phyloP scores from a whole-genome alignment of 805 yeast species.

The Yamadazyma sp. region DNA sequence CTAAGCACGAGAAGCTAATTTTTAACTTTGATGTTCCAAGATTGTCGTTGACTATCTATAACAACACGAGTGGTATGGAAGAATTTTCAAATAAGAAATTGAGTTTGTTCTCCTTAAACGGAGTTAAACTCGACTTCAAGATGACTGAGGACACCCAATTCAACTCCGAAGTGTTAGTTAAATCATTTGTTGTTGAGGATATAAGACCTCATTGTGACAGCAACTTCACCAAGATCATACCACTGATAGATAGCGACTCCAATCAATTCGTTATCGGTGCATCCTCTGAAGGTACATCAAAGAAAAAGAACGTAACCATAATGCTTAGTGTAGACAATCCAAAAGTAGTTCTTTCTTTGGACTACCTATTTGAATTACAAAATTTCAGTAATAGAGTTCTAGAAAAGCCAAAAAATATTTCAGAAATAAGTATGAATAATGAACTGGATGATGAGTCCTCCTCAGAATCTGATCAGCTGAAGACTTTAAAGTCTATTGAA shows the following conservation, averaged over 20 bases:
- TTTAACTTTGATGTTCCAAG: constrained; percentile 60
- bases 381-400: constrained; percentile 55
- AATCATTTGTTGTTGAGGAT: constrained; percentile 77
- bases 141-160: constrained; percentile 55
- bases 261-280: constrained; percentile 68
- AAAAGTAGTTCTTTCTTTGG: constrained; percentile 75
- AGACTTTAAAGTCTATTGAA: constrained; percentile 9
- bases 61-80: constrained; percentile 40
- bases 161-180: constrained; percentile 58
- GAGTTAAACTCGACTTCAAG: constrained; percentile 48
- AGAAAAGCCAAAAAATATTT: constrained; percentile 16
- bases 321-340: constrained; percentile 78
- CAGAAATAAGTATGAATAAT: constrained; percentile 15
- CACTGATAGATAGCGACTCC: constrained; percentile 57
- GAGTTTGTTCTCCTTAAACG: constrained; percentile 49
- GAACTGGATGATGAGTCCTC: not conserved
- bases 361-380: constrained; percentile 76
- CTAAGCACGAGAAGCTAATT: constrained; percentile 37
- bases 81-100: constrained; percentile 34
- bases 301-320: constrained; percentile 40
- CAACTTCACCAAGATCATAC: constrained; percentile 78
- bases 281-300: constrained; percentile 38
- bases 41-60: constrained; percentile 59
- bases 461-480: constrained; percentile 1
- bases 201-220: constrained; percentile 59